phyloP scores from a whole-genome alignment of 139 green algal genomes.

The Chlorella sp. region DNA sequence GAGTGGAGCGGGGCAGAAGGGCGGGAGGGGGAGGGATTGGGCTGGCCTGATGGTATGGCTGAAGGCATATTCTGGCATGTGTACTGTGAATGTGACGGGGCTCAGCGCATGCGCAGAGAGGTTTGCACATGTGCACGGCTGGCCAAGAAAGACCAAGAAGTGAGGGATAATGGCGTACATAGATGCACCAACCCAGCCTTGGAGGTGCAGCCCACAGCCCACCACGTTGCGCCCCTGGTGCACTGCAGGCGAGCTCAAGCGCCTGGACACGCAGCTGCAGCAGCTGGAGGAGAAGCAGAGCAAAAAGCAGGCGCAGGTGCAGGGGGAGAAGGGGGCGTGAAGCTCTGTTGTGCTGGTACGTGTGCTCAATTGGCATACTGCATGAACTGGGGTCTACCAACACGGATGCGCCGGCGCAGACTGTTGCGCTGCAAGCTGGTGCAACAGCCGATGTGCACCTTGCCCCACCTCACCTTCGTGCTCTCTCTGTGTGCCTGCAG shows the following conservation, averaged over 20 bases:
- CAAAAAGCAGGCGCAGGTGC: conserved; percentile 43
- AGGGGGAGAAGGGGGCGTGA: neutral
- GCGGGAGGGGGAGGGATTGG: neutral
- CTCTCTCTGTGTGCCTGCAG: neutral
- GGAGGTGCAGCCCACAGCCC: too few species aligned
- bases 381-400: too few species aligned
- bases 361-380: neutral
- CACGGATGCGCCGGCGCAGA: neutral
- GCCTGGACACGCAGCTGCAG: conserved; percentile 57
- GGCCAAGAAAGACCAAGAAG: neutral
- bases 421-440: neutral
- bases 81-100: too few species aligned
- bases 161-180: neutral
- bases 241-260: conserved; percentile 45
- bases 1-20: neutral
- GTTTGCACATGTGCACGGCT: too few species aligned
- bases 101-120: too few species aligned
- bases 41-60: neutral
- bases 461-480: too few species aligned
- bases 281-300: conserved; percentile 57
- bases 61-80: neutral
- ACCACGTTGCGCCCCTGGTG: neutral
- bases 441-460: too few species aligned
- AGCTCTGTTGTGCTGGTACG: neutral
- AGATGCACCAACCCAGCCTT: neutral